Percentiles rank a stretch among this genome's conserved stretches.
Evolutionary conservation across 108 stramenopile genomes (phyloP).

Genomic region (Nitzschia inconspicua): DNA sequence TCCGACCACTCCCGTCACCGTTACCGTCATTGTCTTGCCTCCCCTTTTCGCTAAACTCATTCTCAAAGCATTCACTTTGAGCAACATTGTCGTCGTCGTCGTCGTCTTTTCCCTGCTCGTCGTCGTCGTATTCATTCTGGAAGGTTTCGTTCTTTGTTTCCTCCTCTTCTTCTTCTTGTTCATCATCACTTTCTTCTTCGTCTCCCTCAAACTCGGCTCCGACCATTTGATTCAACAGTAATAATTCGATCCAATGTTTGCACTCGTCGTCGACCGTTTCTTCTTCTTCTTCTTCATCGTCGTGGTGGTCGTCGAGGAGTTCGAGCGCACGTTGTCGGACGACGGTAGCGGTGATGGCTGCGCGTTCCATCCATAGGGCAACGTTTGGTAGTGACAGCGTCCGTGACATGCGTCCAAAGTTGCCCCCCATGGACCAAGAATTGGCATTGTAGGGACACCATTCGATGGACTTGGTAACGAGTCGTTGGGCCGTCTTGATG

Average conservation of each 20-base stretch:
- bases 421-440: slow-evolving; percentile 54
- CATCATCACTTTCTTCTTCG: slow-evolving; percentile 37
- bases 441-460: slow-evolving; percentile 52
- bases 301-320: slow-evolving; percentile 25
- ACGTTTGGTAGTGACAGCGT: slow-evolving; percentile 12
- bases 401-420: slow-evolving; percentile 52
- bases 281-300: slow-evolving; percentile 14
- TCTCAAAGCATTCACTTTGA: too few relatives aligned
- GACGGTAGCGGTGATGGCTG: slow-evolving; percentile 27
- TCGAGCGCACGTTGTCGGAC: slow-evolving; percentile 28
- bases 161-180: slow-evolving; percentile 29
- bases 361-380: slow-evolving; percentile 40
- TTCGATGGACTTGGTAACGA: slow-evolving; percentile 28
- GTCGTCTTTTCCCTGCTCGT: background rate
- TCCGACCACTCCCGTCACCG: too few relatives aligned
- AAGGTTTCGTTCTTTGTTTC: slow-evolving; percentile 13
- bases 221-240: slow-evolving; percentile 62
- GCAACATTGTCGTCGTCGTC: slow-evolving; percentile 19
- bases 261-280: slow-evolving; percentile 21
- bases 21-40: too few relatives aligned
- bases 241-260: slow-evolving; percentile 80
- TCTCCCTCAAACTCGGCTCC: slow-evolving; percentile 54
- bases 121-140: background rate
- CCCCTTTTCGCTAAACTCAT: too few relatives aligned
- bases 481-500: background rate